Conservation (phyloP, 768 basidiomycete species). For the Favolaschia claudopus region DNA sequence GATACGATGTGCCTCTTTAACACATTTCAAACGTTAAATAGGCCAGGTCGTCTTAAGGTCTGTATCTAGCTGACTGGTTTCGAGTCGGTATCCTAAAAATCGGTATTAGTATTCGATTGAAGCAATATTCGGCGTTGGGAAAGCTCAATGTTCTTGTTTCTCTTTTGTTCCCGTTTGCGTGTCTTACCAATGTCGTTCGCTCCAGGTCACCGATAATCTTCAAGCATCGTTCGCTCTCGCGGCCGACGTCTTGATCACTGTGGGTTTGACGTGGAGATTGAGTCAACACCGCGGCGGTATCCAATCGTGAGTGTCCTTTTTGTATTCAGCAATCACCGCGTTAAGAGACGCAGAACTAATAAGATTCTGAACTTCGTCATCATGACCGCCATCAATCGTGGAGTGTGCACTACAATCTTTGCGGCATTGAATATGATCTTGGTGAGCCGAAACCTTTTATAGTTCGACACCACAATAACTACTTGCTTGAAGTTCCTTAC, state of each 20-base stretch:
- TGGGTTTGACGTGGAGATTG: neutral
- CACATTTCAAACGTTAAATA: neutral
- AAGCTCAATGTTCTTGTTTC: neutral
- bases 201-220: neutral
- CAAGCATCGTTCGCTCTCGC: neutral
- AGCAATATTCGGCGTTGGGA: neutral
- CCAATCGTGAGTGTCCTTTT: neutral
- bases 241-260: constrained; percentile 2
- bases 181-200: neutral
- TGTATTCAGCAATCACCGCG: neutral
- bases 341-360: neutral
- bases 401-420: neutral
- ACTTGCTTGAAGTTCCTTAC: neutral
- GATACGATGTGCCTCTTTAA: too few species aligned
- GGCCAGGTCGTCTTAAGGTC: neutral
- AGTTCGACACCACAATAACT: neutral
- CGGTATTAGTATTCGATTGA: neutral
- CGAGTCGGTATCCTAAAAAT: neutral
- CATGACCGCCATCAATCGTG: constrained; percentile 3
- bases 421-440: neutral
- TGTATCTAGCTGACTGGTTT: neutral
- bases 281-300: neutral
- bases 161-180: neutral
- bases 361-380: constrained; percentile 7
- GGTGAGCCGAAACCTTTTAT: neutral